Base-by-base conservation (phyloP, 768 basidiomycete genomes). In the Termitomyces sp. region DNA sequence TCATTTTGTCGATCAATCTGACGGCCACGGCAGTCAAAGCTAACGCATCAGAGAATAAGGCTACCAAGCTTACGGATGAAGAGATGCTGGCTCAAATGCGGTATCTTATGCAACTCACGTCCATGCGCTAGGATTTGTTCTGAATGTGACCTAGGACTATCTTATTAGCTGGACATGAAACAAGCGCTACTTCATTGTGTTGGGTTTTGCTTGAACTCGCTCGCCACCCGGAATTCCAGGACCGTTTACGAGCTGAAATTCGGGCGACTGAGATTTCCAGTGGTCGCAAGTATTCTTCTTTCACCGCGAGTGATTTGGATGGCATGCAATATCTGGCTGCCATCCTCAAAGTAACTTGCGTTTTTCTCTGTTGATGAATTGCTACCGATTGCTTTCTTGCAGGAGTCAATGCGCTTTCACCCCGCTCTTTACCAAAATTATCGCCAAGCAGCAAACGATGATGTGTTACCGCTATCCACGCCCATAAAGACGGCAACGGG, bases 131-230 rank as follows among this genome's bases (percentile, higher is more conserved):
- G 15, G 13, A 24, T 29, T 22, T 28, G 15, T 31, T 36, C 24
- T 47, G n/a, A 41, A 48, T 51, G 26, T 22, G 29, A 46, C 4
- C 22, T 56, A 80, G 78, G 18, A 79, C 77, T 24, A 75, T 81
- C 12, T 62, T 80, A 12, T 61, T 81, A 12, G 78, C 78, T 41
- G 79, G 78, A 1, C 81, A 88, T 65, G 87, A 86, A 66, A 87
- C 86, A 4, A 84, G 81, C 51, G 78, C 86, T 4, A 82, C 77
- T 37, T 75, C 79, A 2, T 53, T 86, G 31, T 75, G 77, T 55
- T 91, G 86, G 85, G 76, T 81, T 7, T 69, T 91, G 8, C 73
- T 85, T 55, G 83, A 86, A 62, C 75, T 93, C 4, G 79, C 85
- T 3, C 77, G 74, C 41, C 71, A 84, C 59, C 84, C 80, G 0